Evolutionary conservation across 2,329 filamentous ascomycete genomes (phyloP), one percentile per base, ranked within the genome.

Genomic region (Ophiostoma sp.): DNA sequence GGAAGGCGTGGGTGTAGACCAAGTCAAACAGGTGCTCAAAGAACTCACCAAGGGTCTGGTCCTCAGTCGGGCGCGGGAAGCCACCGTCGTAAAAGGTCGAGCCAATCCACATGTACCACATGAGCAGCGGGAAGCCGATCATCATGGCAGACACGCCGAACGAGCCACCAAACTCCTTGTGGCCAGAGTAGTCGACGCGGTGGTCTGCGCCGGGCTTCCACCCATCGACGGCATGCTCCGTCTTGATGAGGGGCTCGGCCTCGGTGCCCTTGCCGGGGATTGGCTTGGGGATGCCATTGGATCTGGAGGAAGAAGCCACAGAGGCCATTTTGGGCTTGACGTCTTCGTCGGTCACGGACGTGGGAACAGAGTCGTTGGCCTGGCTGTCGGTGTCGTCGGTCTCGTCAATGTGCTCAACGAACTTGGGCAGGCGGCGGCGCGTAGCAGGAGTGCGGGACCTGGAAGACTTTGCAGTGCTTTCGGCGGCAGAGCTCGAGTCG

Each of bases 71-170:
- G 62, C 82, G 81, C 20, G 95, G 95, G 68, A 96, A 84, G 73
- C 91, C 89, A 75, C 94, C 94, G 77, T 93, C 83, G 81, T 97
- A 99, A 82, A 94, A 97, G 67, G 90, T 94, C 44, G 94, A 91
- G 68, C 95, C 95, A 79, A 96, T 89, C 94, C 94, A 98, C 94
- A 99, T 97, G 82, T 97, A 98, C 86, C 92, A 97, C 94, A 98
- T 98, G 76, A 99, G 86, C 52, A 89, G 73, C n/a, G 95, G 95
- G 80, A 98, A 99, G 65, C 90, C 88, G 73, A 93, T 85, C 93
- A 98, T 98, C 87, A 97, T 93, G 74, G 86, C 83, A 20, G 86
- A 81, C 60, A 94, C 90, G 70, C 95, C 94, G n/a, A 85, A 78
- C 3, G 92, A 89, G 71, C 95, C 95, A 73, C 94, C 94, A 77